Evolutionary conservation across 805 yeast species (phyloP).

Genomic region (Ogataea salicorniae): DNA sequence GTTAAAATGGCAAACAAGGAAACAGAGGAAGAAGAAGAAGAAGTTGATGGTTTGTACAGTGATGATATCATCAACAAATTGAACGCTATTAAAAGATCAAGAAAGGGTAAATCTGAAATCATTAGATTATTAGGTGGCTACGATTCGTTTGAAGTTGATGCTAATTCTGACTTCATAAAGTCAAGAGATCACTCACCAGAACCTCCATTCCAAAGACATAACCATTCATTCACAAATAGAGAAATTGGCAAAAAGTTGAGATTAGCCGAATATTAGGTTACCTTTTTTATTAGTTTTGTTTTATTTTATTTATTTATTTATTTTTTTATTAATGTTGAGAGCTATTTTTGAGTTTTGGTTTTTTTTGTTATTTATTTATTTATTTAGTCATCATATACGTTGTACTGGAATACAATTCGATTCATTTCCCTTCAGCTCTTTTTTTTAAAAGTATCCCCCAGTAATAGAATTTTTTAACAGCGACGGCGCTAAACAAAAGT

Average conservation of each 20-base stretch:
- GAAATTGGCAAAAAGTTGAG: conserved; percentile 64
- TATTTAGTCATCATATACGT: no score
- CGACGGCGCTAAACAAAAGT: no score
- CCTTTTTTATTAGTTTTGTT: not conserved
- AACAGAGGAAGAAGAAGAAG: not conserved
- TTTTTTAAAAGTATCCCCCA: no score
- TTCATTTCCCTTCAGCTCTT: no score
- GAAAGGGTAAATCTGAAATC: conserved; percentile 24
- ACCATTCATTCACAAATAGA: conserved; percentile 26
- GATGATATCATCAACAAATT: conserved; percentile 18
- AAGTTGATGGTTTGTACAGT: conserved; percentile 7
- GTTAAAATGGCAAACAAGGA: not conserved
- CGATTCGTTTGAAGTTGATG: conserved; percentile 67
- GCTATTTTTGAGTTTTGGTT: not conserved
- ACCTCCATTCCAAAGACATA: conserved; percentile 32
- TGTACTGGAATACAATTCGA: no score
- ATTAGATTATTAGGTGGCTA: conserved; percentile 67
- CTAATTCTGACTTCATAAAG: conserved; percentile 50
- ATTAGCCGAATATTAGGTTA: conserved; percentile 50
- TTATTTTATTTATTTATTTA: not conserved
- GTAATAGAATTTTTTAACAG: no score
- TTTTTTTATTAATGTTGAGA: not conserved
- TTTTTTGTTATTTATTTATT: not conserved
- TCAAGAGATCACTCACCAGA: conserved; percentile 58
- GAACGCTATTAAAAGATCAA: conserved; percentile 12